phyloP scores from a whole-genome alignment of 257 asterid genomes.

The Marsdenia floribunda region DNA sequence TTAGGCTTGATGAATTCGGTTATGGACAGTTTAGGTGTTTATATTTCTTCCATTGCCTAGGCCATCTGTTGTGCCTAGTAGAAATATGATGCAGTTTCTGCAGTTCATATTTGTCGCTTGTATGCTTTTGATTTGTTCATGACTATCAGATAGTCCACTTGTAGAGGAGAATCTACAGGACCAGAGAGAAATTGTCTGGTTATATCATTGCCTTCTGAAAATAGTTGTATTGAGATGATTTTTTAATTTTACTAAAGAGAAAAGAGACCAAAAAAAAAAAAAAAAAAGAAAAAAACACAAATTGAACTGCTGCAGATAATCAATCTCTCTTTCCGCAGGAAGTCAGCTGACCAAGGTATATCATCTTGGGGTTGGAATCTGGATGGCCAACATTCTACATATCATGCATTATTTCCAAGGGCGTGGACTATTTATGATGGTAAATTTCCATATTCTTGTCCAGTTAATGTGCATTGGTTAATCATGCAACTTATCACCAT shows the following conservation, averaged over 20 bases:
- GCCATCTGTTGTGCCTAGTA: neutral
- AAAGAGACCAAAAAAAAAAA: neutral
- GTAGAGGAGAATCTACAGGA: neutral
- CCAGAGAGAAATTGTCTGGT: neutral
- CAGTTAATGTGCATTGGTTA: constrained; percentile 12
- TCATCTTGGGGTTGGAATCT: constrained; percentile 99
- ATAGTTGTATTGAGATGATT: neutral
- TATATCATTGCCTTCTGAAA: neutral
- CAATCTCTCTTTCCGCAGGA: constrained; percentile 35
- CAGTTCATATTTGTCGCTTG: neutral
- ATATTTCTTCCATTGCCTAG: neutral
- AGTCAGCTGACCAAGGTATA: constrained; percentile 78
- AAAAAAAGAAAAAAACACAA: neutral
- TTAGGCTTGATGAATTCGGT: neutral
- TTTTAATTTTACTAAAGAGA: neutral
- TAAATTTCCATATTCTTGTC: constrained; percentile 20
- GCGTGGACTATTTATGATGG: constrained; percentile 98
- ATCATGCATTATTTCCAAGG: constrained; percentile 96
- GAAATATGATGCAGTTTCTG: neutral
- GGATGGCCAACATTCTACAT: constrained; percentile 93
- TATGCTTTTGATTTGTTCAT: neutral
- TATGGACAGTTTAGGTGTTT: neutral
- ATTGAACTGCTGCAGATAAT: constrained; percentile 1
- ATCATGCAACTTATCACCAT: constrained; percentile 13
- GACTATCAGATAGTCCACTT: neutral